Percentiles rank a stretch among this genome's conserved stretches.
Conservation (phyloP, 345 rosid genomes). For the Lepidium aucheri region DNA sequence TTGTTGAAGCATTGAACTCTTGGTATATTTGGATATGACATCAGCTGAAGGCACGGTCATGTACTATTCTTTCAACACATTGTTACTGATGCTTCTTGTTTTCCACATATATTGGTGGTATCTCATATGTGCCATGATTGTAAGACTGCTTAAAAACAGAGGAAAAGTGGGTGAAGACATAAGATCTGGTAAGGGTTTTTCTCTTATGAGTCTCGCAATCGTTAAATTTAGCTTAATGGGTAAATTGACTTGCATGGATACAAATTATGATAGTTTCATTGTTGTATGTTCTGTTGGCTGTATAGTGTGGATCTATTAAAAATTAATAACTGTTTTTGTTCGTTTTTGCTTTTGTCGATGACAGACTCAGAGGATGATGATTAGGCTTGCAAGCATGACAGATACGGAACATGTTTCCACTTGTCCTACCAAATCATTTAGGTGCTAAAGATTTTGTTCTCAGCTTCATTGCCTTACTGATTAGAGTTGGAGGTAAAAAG, state of each 20-base stretch:
- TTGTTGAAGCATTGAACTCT: conserved; percentile 45
- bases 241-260: not conserved
- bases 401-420: conserved; percentile 25
- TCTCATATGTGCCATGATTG: conserved; percentile 82
- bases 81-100: conserved; percentile 75
- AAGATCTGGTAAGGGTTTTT: conserved; percentile 69
- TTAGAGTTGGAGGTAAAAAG: conserved; percentile 15
- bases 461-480: conserved; percentile 13
- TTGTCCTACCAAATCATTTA: conserved; percentile 12
- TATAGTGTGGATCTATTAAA: not conserved
- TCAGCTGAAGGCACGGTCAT: conserved; percentile 25
- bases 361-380: conserved; percentile 98
- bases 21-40: conserved; percentile 43
- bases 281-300: not conserved
- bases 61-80: conserved; percentile 79
- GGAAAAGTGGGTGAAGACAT: conserved; percentile 96
- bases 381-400: conserved; percentile 30
- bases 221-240: not conserved
- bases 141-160: conserved; percentile 69
- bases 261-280: not conserved
- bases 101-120: conserved; percentile 99
- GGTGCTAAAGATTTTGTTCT: conserved; percentile 9
- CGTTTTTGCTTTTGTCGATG: conserved; percentile 3
- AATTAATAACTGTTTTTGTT: not conserved
- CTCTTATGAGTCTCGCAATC: not conserved